Base-by-base conservation (phyloP, 1,284 basidiomycete species). In the Chalciporus sp. region DNA sequence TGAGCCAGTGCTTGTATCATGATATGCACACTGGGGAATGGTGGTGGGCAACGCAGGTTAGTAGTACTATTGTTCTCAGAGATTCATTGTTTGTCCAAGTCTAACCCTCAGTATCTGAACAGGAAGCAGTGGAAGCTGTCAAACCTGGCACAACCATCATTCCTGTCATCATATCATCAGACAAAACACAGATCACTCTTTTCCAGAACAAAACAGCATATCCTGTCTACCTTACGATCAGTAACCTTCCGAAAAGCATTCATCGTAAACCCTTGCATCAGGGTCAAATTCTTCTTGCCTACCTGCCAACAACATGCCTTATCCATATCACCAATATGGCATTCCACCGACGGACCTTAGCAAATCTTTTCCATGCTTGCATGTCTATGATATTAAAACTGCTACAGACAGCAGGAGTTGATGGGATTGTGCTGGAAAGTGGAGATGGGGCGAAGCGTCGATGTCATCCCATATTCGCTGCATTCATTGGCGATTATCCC, bases 211-310 rank as follows among this genome's bases (percentile, higher is more conserved):
- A 76, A 53, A 57, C 62, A 9, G 74, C 73, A 1, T 78, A 76
- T 55, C 75, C 74, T 0, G 61, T 78, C 0, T 78, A 78, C 48
- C 49, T 79, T 12, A 77, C 74, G 0, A 73, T 79, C 43, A 75
- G 76, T 4, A 78, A 77, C 53, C 61, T 80, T 8, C 73, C 76
- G 28, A 29, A 29, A 29, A 11, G 11, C 8, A 29, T 29, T 11
- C 28, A 7, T 9, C 28, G 28, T 9, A 1, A 77, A 78, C 71
- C 74, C 0, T 74, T 71, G 0, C 52, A 55, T 1, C 65, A 61
- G 6, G 73, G 63, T 1, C 68, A 72, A 20, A 60, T 79, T 10
- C 67, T 79, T 0, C 51, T 78, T 12, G 74, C 56, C 0, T 78
- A 78, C 52, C 64, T 77, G 0, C 74, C 75, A 0, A 72, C 71